A percentile compares a stretch with the other conserved stretches of the same genome.
Conservation (phyloP, 1,284 basidiomycete species). For the Xerocomus amazonicus region DNA sequence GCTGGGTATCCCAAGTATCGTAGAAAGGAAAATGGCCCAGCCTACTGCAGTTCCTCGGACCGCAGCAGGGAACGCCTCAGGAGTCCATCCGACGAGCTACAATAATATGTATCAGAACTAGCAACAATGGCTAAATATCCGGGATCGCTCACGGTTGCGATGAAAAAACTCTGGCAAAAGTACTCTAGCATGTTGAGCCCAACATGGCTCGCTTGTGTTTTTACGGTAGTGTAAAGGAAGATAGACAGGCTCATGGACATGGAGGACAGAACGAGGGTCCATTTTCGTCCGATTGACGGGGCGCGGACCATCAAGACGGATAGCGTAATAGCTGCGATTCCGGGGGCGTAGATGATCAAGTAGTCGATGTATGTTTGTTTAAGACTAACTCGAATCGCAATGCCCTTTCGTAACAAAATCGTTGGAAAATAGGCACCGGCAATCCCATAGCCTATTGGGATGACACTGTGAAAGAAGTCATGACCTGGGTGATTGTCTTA, state of each 20-base stretch:
- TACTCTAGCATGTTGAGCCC: conserved; percentile 14
- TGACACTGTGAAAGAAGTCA: neutral
- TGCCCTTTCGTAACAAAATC: conserved; percentile 21
- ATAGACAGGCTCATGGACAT: conserved; percentile 6
- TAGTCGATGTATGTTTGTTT: conserved; percentile 15
- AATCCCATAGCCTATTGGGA: conserved; percentile 5
- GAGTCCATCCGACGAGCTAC: conserved; percentile 20
- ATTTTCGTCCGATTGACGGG: conserved; percentile 17
- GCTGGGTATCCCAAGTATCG: conserved; percentile 4
- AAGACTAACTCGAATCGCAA: conserved; percentile 7
- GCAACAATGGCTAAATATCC: neutral
- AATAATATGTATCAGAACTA: neutral
- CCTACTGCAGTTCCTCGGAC: conserved; percentile 17
- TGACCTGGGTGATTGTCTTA: neutral
- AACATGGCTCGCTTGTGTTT: conserved; percentile 15
- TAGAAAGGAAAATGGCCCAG: conserved; percentile 6
- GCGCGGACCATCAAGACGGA: conserved; percentile 15
- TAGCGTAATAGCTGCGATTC: conserved; percentile 7
- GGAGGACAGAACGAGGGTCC: conserved; percentile 17
- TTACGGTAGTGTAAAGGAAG: conserved; percentile 13
- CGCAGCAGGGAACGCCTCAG: conserved; percentile 16
- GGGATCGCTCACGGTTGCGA: conserved; percentile 1
- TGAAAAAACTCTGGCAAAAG: conserved; percentile 18
- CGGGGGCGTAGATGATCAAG: conserved; percentile 12
- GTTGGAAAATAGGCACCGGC: conserved; percentile 7